Percentiles rank a stretch among this genome's conserved stretches.
phyloP scores from a whole-genome alignment of 768 basidiomycete species.

The Lactarius sp. region DNA sequence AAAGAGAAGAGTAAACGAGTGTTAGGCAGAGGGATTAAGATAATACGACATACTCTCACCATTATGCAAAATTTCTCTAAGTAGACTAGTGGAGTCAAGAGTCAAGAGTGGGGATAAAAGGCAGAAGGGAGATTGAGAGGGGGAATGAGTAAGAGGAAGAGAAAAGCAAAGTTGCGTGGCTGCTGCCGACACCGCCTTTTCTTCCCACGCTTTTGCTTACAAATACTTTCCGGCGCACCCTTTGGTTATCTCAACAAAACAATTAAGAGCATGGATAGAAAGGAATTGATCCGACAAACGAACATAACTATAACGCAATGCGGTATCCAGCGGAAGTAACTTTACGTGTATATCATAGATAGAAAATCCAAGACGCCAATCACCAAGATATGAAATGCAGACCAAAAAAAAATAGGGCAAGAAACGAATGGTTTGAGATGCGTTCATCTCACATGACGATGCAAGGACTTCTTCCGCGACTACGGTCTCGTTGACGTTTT shows the following conservation, averaged over 20 bases:
- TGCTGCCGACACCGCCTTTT: slow-evolving; percentile 1
- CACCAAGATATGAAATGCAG: slow-evolving; percentile 7
- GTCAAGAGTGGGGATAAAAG: slow-evolving; percentile 4
- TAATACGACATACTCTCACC: slow-evolving; percentile 28
- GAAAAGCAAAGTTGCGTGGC: slow-evolving; percentile 4
- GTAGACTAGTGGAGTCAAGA: background rate
- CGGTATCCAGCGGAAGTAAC: background rate
- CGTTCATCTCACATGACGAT: slow-evolving; percentile 35
- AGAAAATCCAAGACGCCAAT: slow-evolving; percentile 9
- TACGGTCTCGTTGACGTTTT: slow-evolving; percentile 26
- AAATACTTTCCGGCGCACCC: background rate
- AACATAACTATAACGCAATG: slow-evolving; percentile 16
- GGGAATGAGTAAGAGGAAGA: slow-evolving; percentile 23
- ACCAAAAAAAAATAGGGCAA: slow-evolving; percentile 3
- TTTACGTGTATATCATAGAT: slow-evolving; percentile 8
- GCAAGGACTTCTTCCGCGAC: slow-evolving; percentile 31
- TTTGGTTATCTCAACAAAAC: too few species aligned
- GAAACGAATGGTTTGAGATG: slow-evolving; percentile 4
- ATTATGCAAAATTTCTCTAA: slow-evolving; percentile 20
- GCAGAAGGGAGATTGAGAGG: slow-evolving; percentile 21
- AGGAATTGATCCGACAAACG: background rate
- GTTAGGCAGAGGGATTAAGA: background rate
- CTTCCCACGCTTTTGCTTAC: slow-evolving; percentile 20
- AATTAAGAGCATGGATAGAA: background rate
- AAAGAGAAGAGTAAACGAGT: slow-evolving; percentile 1